phyloP scores from a whole-genome alignment of 768 basidiomycete species.

The Nidula microcarpa region DNA sequence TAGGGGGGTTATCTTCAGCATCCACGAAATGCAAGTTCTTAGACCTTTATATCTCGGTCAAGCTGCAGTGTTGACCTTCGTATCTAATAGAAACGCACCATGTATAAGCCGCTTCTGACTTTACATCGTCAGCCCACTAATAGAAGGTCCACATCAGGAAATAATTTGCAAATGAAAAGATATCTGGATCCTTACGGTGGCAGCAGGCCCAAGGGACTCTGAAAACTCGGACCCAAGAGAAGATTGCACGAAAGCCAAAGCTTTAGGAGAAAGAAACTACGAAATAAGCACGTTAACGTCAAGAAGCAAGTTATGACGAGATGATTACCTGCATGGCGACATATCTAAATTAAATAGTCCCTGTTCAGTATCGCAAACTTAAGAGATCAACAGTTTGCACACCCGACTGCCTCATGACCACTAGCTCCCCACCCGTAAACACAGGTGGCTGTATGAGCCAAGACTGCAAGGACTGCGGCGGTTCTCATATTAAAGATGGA shows the following conservation, averaged over 20 bases:
- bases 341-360: slow-evolving; percentile 19
- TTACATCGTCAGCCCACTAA: slow-evolving; percentile 52
- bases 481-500: too few relatives aligned
- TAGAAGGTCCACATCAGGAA: background rate
- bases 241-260: slow-evolving; percentile 42
- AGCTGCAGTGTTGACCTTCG: background rate
- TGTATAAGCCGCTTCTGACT: slow-evolving; percentile 27
- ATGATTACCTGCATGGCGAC: slow-evolving; percentile 36
- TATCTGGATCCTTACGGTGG: slow-evolving; percentile 27
- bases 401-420: slow-evolving; percentile 45
- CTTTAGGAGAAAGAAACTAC: slow-evolving; percentile 44
- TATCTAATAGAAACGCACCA: slow-evolving; percentile 21
- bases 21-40: slow-evolving; percentile 46
- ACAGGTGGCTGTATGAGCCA: too few relatives aligned
- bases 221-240: slow-evolving; percentile 40
- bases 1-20: slow-evolving; percentile 43
- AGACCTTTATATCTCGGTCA: slow-evolving; percentile 22
- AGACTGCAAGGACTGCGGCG: too few relatives aligned
- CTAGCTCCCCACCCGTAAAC: slow-evolving; percentile 32
- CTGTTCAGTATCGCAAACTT: background rate
- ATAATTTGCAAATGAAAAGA: background rate
- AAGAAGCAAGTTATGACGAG: background rate
- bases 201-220: slow-evolving; percentile 44
- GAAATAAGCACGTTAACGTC: background rate
- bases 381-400: slow-evolving; percentile 2